A percentile compares a stretch with the other conserved stretches of the same genome.
These are phyloP conservation scores for Saccharomyces eubayanus DNA, from an alignment of 805 yeast genomes.

Conservation along the genomic window DNA sequence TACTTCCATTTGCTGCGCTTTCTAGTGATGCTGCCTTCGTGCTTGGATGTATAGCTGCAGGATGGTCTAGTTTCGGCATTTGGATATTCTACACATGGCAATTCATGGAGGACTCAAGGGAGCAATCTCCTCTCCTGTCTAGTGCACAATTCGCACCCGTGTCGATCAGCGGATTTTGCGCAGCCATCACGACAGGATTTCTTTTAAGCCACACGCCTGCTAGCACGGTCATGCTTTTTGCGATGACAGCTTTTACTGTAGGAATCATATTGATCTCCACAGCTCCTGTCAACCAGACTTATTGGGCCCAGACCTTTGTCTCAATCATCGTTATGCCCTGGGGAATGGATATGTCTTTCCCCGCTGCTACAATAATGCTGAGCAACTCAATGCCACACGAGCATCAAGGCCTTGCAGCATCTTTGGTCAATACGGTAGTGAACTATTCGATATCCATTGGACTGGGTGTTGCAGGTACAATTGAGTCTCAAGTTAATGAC, in stretches of 20 bases:
- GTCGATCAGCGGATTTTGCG: constrained; percentile 41
- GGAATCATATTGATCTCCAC: constrained; percentile 43
- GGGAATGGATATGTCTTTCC: constrained; percentile 66
- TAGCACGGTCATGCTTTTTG: constrained; percentile 36
- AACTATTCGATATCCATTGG: constrained; percentile 58
- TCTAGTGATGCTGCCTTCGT: constrained; percentile 38
- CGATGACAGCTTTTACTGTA: constrained; percentile 41
- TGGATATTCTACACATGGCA: constrained; percentile 52
- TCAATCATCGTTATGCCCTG: constrained; percentile 43
- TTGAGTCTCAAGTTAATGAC: constrained; percentile 1
- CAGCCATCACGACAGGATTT: constrained; percentile 42
- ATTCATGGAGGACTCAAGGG: constrained; percentile 37
- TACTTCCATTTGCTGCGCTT: constrained; percentile 41
- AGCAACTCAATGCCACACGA: constrained; percentile 45
- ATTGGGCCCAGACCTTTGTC: constrained; percentile 48
- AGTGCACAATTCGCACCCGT: constrained; percentile 36
- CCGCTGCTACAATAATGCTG: constrained; percentile 53
- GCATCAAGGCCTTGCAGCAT: constrained; percentile 63
- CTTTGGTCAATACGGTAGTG: constrained; percentile 51
- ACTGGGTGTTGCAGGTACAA: constrained; percentile 51
- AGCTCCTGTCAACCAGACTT: constrained; percentile 45
- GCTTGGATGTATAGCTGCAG: constrained; percentile 41
- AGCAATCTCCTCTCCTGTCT: constrained; percentile 36
- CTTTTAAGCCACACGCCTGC: constrained; percentile 37
- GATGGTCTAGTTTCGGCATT: constrained; percentile 63